Evolutionary conservation across 2,329 filamentous ascomycete species (phyloP).

Genomic region (Arthrobotrys conoides): DNA sequence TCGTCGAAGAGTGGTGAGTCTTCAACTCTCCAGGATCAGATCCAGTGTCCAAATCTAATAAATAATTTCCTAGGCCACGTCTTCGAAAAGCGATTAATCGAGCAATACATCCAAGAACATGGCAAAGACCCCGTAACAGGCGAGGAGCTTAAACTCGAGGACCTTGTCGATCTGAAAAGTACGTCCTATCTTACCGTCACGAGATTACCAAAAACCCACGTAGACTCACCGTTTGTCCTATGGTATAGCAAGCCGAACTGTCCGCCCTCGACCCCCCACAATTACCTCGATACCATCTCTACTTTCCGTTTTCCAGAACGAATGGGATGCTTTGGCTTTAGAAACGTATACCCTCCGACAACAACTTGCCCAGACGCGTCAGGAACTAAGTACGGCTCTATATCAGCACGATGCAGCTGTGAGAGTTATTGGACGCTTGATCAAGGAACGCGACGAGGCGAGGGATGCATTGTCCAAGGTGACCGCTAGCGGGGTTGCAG

Average conservation of each 20-base stretch:
- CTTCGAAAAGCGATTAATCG: slow-evolving; percentile 94
- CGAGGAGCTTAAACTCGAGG: slow-evolving; percentile 84
- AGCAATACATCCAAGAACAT: slow-evolving; percentile 93
- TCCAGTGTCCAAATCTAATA: slow-evolving; percentile 72
- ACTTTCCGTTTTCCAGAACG: slow-evolving; percentile 94
- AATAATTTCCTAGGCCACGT: slow-evolving; percentile 68
- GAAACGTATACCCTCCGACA: slow-evolving; percentile 93
- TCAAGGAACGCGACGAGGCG: slow-evolving; percentile 93
- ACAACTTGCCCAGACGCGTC: slow-evolving; percentile 87
- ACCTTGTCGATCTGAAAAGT: slow-evolving; percentile 87
- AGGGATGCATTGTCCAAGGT: slow-evolving; percentile 89
- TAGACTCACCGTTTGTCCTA: slow-evolving; percentile 12
- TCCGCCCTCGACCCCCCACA: slow-evolving; percentile 89
- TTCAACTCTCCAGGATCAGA: slow-evolving; percentile 53
- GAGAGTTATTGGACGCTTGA: slow-evolving; percentile 89
- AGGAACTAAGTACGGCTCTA: slow-evolving; percentile 91
- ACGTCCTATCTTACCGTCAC: slow-evolving; percentile 13
- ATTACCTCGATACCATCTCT: slow-evolving; percentile 96
- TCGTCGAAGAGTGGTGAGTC: slow-evolving; percentile 85
- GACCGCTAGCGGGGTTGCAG: slow-evolving; percentile 75
- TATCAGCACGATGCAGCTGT: slow-evolving; percentile 99
- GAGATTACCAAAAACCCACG: background rate
- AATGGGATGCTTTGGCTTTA: slow-evolving; percentile 94
- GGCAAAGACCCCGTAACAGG: slow-evolving; percentile 92
- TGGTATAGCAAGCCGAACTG: slow-evolving; percentile 75